Conservation (phyloP, 208 protist species). For the Leishmania aethiopica region DNA sequence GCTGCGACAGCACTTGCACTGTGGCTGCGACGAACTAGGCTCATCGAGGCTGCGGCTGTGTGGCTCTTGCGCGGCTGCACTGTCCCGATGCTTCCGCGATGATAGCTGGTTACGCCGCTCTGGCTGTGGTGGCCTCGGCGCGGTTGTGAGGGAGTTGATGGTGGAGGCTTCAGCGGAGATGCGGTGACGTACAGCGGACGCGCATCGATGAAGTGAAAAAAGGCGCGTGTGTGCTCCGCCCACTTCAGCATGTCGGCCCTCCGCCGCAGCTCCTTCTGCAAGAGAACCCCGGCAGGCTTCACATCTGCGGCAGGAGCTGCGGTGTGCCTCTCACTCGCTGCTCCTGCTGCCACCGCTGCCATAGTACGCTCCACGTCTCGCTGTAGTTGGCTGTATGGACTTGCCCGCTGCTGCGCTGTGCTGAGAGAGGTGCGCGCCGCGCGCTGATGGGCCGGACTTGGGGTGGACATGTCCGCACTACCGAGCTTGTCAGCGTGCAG, state of each 20-base stretch:
- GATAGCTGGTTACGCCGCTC: not conserved
- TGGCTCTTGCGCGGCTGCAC: not conserved
- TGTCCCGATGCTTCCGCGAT: not conserved
- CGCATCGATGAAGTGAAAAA: constrained; percentile 73
- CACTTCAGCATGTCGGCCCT: constrained; percentile 45
- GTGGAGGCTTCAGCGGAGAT: constrained; percentile 19
- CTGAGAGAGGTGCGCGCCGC: constrained; percentile 4
- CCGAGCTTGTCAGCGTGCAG: not conserved
- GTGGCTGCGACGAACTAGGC: constrained; percentile 26
- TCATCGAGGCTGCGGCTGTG: constrained; percentile 17
- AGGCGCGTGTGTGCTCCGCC: constrained; percentile 47
- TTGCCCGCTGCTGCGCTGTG: constrained; percentile 7
- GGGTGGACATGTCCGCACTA: not conserved
- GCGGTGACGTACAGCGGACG: constrained; percentile 45
- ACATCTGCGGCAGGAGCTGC: not conserved
- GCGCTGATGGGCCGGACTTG: constrained; percentile 7
- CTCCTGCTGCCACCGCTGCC: not conserved
- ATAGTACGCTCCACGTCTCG: constrained; percentile 14
- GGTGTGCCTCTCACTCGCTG: not conserved
- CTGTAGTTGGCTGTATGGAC: constrained; percentile 38
- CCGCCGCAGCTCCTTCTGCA: constrained; percentile 28
- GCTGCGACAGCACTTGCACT: constrained; percentile 8
- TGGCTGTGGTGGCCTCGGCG: constrained; percentile 13
- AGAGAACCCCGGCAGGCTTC: constrained; percentile 5
- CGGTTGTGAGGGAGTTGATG: not conserved